Evolutionary conservation across 2,329 filamentous ascomycete genomes (phyloP), one percentile per base, ranked within the genome.

Genomic region (Talaromyces sp.): DNA sequence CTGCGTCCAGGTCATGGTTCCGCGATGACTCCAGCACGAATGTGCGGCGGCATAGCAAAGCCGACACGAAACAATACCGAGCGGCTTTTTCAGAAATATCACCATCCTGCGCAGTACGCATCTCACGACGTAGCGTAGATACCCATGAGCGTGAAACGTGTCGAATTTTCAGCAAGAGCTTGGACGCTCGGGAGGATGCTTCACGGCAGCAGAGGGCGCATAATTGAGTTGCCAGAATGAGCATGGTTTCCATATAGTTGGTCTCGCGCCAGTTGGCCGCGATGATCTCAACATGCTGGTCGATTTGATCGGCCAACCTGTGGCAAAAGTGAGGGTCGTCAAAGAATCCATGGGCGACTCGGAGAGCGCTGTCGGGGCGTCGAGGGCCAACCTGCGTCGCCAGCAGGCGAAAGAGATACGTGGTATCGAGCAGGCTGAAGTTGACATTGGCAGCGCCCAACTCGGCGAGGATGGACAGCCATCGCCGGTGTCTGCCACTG

Each of bases 241-340:
- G 77, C 1, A 88, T 58, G 0, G 81, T 76, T 4, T 84, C 80
- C 84, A 89, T 88, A 14, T 79, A 77, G 56, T 83, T 70, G 0
- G 73, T 75, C 62, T 89, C 86, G 0, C 85, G 78, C 82, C 85
- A 88, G 51, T 85, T 89, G 0, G 74, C 69, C 0, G 70, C 67
- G 8, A 89, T 80, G 0, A 69, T 66, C 0, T 73, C 66, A 0
- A 89, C 60, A 1, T 79, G 78, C n/a, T 69, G 61, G 1, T 74
- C 64, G 0, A 89, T 67, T 38, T 84, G 79, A 0, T 80, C 70
- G 0, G 80, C 51, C 0, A 89, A 69, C 6, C 71, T 74, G 0
- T 63, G 13, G 43, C 83, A 84, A 62, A 89, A 88, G 0, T 51
- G 8, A 0, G 62, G 3, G n/a, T 88, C 81, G 1, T 62, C 63